These are phyloP conservation scores for Strobilomyces echinocephalus DNA, from an alignment of 768 basidiomycete genomes.

Conservation along the genomic window DNA sequence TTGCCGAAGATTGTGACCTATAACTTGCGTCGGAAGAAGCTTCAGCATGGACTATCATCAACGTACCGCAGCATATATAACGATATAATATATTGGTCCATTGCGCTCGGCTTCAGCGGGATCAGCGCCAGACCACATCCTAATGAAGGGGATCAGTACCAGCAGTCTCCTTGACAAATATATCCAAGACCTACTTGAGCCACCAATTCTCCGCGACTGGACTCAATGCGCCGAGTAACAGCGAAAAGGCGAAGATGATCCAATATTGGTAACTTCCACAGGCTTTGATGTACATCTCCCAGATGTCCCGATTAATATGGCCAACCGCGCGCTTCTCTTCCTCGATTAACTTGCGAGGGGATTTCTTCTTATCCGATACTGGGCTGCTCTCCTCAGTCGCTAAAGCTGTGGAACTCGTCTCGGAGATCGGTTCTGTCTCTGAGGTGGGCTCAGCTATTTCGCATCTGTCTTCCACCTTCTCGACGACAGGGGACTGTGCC, in stretches of 20 bases:
- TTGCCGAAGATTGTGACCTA: conserved; percentile 37
- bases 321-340: conserved; percentile 78
- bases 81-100: conserved; percentile 44
- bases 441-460: conserved; percentile 20
- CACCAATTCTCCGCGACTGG: conserved; percentile 73
- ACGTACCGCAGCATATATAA: conserved; percentile 63
- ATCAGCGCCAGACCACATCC: conserved; percentile 56
- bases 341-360: conserved; percentile 79
- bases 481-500: conserved; percentile 17
- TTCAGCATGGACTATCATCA: not conserved
- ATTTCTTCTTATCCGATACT: conserved; percentile 47
- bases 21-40: conserved; percentile 18
- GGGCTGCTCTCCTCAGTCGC: conserved; percentile 33
- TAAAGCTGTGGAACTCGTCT: conserved; percentile 43
- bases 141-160: conserved; percentile 23
- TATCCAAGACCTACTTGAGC: conserved; percentile 42
- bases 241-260: conserved; percentile 47
- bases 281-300: conserved; percentile 53
- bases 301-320: conserved; percentile 61
- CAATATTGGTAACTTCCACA: conserved; percentile 53
- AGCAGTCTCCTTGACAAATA: not conserved
- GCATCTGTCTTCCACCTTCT: conserved; percentile 1
- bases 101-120: conserved; percentile 36
- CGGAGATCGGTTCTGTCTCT: conserved; percentile 29
- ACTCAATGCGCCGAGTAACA: conserved; percentile 53